Evolutionary conservation across 805 yeast species (phyloP).

Genomic region (Candida fluviatilis): DNA sequence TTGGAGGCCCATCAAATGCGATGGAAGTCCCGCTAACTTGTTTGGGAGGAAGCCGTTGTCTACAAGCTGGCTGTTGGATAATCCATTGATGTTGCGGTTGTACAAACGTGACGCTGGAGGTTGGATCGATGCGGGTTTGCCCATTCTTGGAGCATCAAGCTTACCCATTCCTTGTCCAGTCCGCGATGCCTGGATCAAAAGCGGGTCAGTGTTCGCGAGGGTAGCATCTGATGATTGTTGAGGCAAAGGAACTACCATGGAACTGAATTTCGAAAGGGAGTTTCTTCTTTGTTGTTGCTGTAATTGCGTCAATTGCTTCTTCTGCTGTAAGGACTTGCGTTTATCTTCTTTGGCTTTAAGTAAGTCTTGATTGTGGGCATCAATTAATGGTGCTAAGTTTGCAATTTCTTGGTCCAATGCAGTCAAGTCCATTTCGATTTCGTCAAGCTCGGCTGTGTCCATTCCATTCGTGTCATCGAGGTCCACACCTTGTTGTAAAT

Average conservation of each 20-base stretch:
- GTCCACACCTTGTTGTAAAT: slow-evolving; percentile 28
- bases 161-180: slow-evolving; percentile 29
- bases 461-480: slow-evolving; percentile 12
- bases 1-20: not conserved
- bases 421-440: slow-evolving; percentile 24
- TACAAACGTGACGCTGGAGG: slow-evolving; percentile 39
- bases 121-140: slow-evolving; percentile 42
- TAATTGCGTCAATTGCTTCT: slow-evolving; percentile 15
- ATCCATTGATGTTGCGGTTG: slow-evolving; percentile 20
- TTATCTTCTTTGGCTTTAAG: slow-evolving; percentile 19
- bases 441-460: slow-evolving; percentile 8
- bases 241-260: not conserved
- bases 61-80: slow-evolving; percentile 11
- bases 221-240: not conserved
- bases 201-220: slow-evolving; percentile 2
- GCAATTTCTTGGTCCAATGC: slow-evolving; percentile 39
- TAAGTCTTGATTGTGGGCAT: slow-evolving; percentile 29
- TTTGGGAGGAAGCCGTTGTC: slow-evolving; percentile 15
- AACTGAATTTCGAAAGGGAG: slow-evolving; percentile 1
- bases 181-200: slow-evolving; percentile 6
- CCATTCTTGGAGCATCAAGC: slow-evolving; percentile 37
- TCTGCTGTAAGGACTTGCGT: slow-evolving; percentile 16
- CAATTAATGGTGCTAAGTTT: slow-evolving; percentile 35
- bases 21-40: not conserved
- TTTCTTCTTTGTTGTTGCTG: slow-evolving; percentile 8